Evolutionary conservation across 163 green algal genomes (phyloP), one percentile per base, ranked within the genome.

Genomic region (Prototheca cutis): DNA sequence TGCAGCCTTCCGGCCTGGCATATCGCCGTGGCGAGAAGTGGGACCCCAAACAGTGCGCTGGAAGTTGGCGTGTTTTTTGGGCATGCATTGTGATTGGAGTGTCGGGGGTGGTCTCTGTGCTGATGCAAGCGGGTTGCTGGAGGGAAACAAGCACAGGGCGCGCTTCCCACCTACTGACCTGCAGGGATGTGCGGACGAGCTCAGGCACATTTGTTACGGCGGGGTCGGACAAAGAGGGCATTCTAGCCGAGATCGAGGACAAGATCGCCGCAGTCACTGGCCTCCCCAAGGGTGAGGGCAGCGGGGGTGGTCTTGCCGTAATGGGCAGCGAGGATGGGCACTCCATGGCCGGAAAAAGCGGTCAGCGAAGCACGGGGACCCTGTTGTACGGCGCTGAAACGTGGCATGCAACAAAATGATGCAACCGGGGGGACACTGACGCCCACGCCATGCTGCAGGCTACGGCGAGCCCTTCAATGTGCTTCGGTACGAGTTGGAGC

Each of bases 381-480:
- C n/a, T n/a, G n/a, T n/a, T n/a, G n/a, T n/a, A n/a, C n/a, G n/a
- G n/a, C n/a, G n/a, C n/a, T n/a, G n/a, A n/a, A n/a, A n/a, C n/a
- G n/a, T n/a, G n/a, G n/a, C n/a, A n/a, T n/a, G n/a, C n/a, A n/a
- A n/a, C n/a, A n/a, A n/a, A n/a, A n/a, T n/a, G n/a, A n/a, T n/a
- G n/a, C n/a, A n/a, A n/a, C n/a, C n/a, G n/a, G n/a, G n/a, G n/a
- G n/a, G 25, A 28, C 17, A 33, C 7, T 57, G 28, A 25, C 7
- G 4, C 51, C 7, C 18, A 4, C 27, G 1, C 32, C 5, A 31
- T 47, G 30, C 21, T 32, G 33, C 42, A 51, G 42, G 40, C 2
- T 60, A 63, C 32, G 30, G 70, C 54, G 72, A 85, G 73, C 67
- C 80, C 4, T 91, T 90, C 67, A 91, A 91, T 28, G 76, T 91